A percentile compares a stretch with the other conserved stretches of the same genome.
Evolutionary conservation across 2,329 filamentous ascomycete genomes (phyloP).

Genomic region (Aspergillus brasiliensis): DNA sequence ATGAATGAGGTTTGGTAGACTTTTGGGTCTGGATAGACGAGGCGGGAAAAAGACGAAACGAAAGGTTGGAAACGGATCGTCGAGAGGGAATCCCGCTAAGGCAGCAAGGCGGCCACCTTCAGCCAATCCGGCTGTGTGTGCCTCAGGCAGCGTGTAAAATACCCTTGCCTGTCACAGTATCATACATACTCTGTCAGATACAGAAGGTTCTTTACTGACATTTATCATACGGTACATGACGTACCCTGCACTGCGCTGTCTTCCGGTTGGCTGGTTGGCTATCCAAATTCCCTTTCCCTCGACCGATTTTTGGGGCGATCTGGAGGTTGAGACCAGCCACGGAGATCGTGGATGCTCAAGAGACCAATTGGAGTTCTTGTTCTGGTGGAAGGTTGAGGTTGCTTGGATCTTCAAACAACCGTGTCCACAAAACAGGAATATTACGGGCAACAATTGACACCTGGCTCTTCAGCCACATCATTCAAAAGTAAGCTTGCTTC

Average conservation of each 20-base stretch:
- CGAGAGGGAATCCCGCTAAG: constrained; percentile 17
- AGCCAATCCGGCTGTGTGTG: neutral
- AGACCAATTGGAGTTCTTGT: neutral
- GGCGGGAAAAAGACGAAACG: constrained; percentile 22
- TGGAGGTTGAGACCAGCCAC: neutral
- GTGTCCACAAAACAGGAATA: neutral
- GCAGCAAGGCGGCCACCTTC: constrained; percentile 15
- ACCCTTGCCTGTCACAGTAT: neutral
- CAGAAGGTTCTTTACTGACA: neutral
- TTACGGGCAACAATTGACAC: constrained; percentile 1
- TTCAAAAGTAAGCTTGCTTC: neutral
- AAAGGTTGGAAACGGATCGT: constrained; percentile 24
- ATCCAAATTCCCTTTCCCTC: constrained; percentile 1
- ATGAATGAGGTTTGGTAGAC: constrained; percentile 25
- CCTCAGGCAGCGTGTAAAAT: constrained; percentile 1
- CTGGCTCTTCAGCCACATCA: constrained; percentile 10
- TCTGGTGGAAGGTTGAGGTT: neutral
- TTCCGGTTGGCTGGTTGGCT: constrained; percentile 21
- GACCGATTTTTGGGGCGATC: constrained; percentile 16
- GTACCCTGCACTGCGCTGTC: constrained; percentile 12
- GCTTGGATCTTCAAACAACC: neutral
- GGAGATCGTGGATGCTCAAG: neutral
- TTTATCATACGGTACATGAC: neutral
- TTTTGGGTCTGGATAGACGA: constrained; percentile 23
- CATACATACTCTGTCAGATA: neutral